Percentiles rank a stretch among this genome's conserved stretches.
Evolutionary conservation across 345 rosid species (phyloP).

Genomic region (Lepidium didymum): DNA sequence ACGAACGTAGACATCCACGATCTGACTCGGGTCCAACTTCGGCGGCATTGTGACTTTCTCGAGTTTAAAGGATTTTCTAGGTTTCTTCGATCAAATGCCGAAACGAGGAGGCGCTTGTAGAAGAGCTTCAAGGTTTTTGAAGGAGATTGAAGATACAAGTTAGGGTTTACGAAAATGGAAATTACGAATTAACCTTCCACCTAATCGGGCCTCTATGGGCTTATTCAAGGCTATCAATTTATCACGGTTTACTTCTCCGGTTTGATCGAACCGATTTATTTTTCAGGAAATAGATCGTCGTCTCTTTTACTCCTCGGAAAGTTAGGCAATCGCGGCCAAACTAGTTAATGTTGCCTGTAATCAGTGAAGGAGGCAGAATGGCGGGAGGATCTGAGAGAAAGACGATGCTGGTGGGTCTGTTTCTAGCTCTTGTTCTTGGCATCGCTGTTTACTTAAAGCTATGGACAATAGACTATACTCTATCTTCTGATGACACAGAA

Average conservation of each 20-base stretch:
- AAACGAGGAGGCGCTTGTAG: constrained; percentile 21
- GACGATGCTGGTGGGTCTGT: constrained; percentile 38
- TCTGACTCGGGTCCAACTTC: constrained; percentile 42
- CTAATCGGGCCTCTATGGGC: not conserved
- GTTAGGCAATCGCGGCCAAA: not conserved
- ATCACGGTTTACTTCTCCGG: not conserved
- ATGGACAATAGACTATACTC: constrained; percentile 67
- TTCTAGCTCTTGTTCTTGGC: constrained; percentile 52
- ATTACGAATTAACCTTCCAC: not conserved
- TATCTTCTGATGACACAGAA: constrained; percentile 59
- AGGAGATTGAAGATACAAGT: not conserved
- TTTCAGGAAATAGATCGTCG: not conserved
- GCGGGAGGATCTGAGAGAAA: constrained; percentile 41
- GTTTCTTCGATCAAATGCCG: constrained; percentile 6
- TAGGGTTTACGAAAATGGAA: constrained; percentile 26
- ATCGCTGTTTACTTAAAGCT: constrained; percentile 61
- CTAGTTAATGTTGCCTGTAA: constrained; percentile 16
- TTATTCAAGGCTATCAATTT: not conserved
- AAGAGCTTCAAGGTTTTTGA: not conserved
- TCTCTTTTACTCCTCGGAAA: not conserved
- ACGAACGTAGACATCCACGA: constrained; percentile 48
- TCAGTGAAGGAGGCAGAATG: constrained; percentile 27
- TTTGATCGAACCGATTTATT: not conserved
- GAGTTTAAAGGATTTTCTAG: not conserved
- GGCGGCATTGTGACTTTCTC: constrained; percentile 43